Conservation (phyloP, 169 alveolate species). For the Plasmodium chabaudi region DNA sequence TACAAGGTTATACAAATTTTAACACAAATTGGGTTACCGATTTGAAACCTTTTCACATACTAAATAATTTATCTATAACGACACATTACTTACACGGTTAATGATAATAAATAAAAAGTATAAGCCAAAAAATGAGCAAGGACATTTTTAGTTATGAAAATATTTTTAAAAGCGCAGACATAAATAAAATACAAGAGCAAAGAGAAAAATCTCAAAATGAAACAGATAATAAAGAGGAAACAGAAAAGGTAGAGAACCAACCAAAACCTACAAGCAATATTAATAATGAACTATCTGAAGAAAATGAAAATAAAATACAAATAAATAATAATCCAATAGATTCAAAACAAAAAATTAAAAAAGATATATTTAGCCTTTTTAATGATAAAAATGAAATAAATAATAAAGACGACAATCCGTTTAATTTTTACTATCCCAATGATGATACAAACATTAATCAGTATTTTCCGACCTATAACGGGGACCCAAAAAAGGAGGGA, state of each 20-base stretch:
- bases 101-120: neutral
- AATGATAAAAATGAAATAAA: neutral
- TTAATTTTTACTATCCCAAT: neutral
- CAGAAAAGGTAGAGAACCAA: neutral
- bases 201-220: neutral
- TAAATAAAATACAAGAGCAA: slow-evolving; percentile 33
- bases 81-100: too few species aligned
- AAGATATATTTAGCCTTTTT: too few species aligned
- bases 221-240: neutral
- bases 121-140: slow-evolving; percentile 1
- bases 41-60: too few species aligned
- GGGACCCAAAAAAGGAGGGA: neutral
- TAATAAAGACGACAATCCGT: neutral
- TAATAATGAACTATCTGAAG: neutral
- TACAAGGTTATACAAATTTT: too few species aligned
- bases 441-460: too few species aligned
- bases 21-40: too few species aligned
- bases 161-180: slow-evolving; percentile 35
- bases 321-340: neutral
- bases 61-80: too few species aligned
- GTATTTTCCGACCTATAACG: neutral
- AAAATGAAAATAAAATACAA: neutral
- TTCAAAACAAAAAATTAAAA: too few species aligned
- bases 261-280: neutral
- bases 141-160: slow-evolving; percentile 57